phyloP scores from a whole-genome alignment of 2,329 filamentous ascomycete species.

The Magnaporthales sp. region DNA sequence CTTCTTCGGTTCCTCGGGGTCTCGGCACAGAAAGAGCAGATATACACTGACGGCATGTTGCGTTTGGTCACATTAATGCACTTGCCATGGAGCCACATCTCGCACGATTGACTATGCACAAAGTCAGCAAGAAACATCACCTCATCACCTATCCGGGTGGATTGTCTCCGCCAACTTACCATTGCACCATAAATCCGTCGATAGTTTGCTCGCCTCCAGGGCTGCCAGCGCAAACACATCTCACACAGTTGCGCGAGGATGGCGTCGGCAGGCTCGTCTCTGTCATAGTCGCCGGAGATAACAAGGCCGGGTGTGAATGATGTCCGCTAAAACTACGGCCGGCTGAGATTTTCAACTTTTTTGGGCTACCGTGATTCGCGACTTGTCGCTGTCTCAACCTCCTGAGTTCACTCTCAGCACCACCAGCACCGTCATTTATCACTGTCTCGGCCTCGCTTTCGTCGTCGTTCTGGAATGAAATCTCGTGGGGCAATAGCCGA shows the following conservation, averaged over 20 bases:
- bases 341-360: conserved; percentile 9
- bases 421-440: conserved; percentile 40
- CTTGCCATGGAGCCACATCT: conserved; percentile 56
- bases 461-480: neutral
- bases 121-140: conserved; percentile 1
- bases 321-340: neutral
- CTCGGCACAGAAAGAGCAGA: conserved; percentile 55
- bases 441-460: conserved; percentile 55
- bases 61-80: conserved; percentile 52
- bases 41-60: conserved; percentile 48
- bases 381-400: conserved; percentile 45
- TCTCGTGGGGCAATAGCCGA: conserved; percentile 20
- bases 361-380: conserved; percentile 19
- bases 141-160: neutral
- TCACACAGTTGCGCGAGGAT: conserved; percentile 34
- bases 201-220: conserved; percentile 31
- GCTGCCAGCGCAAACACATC: conserved; percentile 46
- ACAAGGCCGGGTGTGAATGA: conserved; percentile 8
- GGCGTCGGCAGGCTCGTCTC: conserved; percentile 39
- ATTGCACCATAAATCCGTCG: conserved; percentile 53
- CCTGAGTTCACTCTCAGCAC: conserved; percentile 51
- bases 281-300: conserved; percentile 43
- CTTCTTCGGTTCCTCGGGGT: conserved; percentile 42
- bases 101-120: conserved; percentile 48
- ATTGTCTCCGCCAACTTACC: conserved; percentile 32